Evolutionary conservation across 352 stramenopile genomes (phyloP).

Genomic region (Pythium dissimile): DNA sequence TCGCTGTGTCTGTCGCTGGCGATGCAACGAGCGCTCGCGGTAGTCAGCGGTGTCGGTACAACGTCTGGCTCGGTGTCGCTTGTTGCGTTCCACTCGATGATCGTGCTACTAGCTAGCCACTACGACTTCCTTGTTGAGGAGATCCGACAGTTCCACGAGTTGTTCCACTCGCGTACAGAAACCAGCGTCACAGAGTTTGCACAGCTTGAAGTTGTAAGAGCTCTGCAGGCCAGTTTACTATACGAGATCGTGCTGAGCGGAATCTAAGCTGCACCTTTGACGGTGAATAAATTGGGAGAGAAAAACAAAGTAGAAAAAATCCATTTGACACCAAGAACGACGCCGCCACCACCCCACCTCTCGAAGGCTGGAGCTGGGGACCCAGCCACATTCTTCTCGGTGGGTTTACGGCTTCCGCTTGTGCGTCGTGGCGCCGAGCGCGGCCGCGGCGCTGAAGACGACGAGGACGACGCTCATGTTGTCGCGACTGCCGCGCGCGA

Average conservation of each 20-base stretch:
- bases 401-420: constrained; percentile 21
- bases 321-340: no score
- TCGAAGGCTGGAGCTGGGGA: no score
- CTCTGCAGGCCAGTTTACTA: constrained; percentile 42
- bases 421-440: constrained; percentile 23
- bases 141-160: constrained; percentile 18
- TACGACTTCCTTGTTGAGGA: constrained; percentile 20
- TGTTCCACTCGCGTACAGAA: constrained; percentile 7
- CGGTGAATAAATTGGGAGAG: no score
- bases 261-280: no score
- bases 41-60: background rate
- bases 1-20: constrained; percentile 18
- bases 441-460: constrained; percentile 45
- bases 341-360: no score
- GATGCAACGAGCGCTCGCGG: constrained; percentile 15
- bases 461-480: constrained; percentile 88
- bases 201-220: background rate
- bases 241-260: constrained; percentile 36
- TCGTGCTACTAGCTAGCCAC: constrained; percentile 17
- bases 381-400: no score
- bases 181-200: no score
- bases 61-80: background rate
- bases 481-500: constrained; percentile 78
- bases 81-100: constrained; percentile 17
- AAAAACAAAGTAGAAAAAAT: no score